Percentiles rank a stretch among this genome's conserved stretches.
Conservation (phyloP, 805 yeast species). For the Candida silvatica region DNA sequence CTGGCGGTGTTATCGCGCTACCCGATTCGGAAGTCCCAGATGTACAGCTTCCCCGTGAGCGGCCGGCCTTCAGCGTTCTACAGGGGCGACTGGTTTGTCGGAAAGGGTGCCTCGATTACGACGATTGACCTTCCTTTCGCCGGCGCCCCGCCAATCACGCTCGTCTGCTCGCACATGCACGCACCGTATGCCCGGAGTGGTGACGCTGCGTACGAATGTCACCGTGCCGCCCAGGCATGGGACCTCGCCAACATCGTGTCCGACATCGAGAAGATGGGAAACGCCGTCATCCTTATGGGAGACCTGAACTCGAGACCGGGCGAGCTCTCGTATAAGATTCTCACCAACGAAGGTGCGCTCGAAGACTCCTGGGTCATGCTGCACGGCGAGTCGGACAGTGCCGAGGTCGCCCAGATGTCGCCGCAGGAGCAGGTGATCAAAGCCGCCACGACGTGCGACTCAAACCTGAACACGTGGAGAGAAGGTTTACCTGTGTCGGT, state of each 20-base stretch:
- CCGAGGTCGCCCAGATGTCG: slow-evolving; percentile 33
- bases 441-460: slow-evolving; percentile 90
- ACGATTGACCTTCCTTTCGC: slow-evolving; percentile 43
- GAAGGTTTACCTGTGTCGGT: slow-evolving; percentile 41
- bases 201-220: slow-evolving; percentile 85
- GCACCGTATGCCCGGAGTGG: slow-evolving; percentile 85
- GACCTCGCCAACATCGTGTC: slow-evolving; percentile 67
- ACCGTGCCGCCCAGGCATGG: slow-evolving; percentile 95
- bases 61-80: slow-evolving; percentile 91
- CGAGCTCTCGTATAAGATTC: slow-evolving; percentile 67
- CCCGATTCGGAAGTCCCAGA: slow-evolving; percentile 72
- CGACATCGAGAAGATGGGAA: slow-evolving; percentile 61
- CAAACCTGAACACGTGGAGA: slow-evolving; percentile 83
- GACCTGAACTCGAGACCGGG: slow-evolving; percentile 89
- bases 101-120: slow-evolving; percentile 79
- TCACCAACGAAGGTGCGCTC: slow-evolving; percentile 61
- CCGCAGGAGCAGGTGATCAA: slow-evolving; percentile 54
- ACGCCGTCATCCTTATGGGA: slow-evolving; percentile 84
- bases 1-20: slow-evolving; percentile 74
- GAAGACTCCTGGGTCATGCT: slow-evolving; percentile 76
- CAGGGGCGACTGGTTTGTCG: slow-evolving; percentile 97
- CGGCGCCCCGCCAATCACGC: slow-evolving; percentile 52
- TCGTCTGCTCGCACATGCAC: slow-evolving; percentile 92
- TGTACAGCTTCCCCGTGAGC: slow-evolving; percentile 83
- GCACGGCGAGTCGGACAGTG: slow-evolving; percentile 39